Conservation (phyloP, 139 green algal species). For the Yamagishiella unicocca region DNA sequence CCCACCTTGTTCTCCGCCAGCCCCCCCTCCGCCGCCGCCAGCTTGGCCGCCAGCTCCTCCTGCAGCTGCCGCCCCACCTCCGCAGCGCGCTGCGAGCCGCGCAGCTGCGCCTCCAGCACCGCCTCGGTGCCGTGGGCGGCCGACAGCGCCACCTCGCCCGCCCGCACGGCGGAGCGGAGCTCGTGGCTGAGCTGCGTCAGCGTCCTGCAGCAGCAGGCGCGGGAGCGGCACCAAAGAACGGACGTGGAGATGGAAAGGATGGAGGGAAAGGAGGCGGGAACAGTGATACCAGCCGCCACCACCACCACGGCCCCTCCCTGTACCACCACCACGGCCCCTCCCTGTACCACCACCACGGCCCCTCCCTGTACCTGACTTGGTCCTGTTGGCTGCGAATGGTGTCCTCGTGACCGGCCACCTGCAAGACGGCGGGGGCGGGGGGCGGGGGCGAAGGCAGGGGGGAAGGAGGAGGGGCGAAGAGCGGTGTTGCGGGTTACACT, state of each 20-base stretch:
- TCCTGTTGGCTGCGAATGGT: slow-evolving; percentile 18
- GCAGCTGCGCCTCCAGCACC: slow-evolving; percentile 45
- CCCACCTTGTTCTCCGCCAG: slow-evolving; percentile 27
- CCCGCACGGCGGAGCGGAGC: slow-evolving; percentile 13
- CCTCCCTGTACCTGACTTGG: too few relatives aligned
- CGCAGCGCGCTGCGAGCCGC: slow-evolving; percentile 1
- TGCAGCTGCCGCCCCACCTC: slow-evolving; percentile 7
- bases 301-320: too few relatives aligned
- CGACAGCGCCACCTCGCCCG: slow-evolving; percentile 17
- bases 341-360: too few relatives aligned
- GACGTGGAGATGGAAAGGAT: background rate
- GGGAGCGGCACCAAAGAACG: background rate
- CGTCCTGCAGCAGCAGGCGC: background rate
- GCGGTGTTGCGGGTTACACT: too few relatives aligned
- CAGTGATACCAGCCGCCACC: too few relatives aligned
- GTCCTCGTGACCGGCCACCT: slow-evolving; percentile 36
- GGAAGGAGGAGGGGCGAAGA: background rate
- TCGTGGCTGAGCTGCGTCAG: background rate
- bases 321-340: too few relatives aligned
- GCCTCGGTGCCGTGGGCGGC: background rate
- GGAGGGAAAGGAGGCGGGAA: background rate
- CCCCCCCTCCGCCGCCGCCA: slow-evolving; percentile 4
- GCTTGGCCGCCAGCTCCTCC: slow-evolving; percentile 4
- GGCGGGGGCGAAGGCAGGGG: background rate
- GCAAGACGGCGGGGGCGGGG: background rate